A percentile compares a stretch with the other conserved stretches of the same genome.
phyloP scores from a whole-genome alignment of 1,139 yeast genomes.

The Kodamaea sp. region DNA sequence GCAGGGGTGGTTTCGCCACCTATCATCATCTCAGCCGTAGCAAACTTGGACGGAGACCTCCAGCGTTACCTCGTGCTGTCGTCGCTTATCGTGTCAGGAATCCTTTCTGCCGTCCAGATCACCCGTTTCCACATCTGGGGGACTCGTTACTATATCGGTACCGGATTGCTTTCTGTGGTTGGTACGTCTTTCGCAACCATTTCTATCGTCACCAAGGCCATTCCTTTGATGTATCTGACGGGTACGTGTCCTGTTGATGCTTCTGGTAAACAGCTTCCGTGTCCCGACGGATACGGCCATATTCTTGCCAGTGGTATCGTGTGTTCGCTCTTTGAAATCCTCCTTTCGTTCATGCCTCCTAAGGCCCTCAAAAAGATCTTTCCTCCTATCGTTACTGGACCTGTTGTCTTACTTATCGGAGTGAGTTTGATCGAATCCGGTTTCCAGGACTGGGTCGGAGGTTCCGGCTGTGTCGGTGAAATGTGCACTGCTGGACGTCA shows the following conservation, averaged over 20 bases:
- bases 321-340: slow-evolving; percentile 73
- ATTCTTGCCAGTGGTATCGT: slow-evolving; percentile 76
- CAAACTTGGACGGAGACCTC: slow-evolving; percentile 51
- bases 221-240: slow-evolving; percentile 74
- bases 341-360: slow-evolving; percentile 76
- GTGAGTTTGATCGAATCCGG: slow-evolving; percentile 66
- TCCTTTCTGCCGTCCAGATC: slow-evolving; percentile 74
- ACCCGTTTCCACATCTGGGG: slow-evolving; percentile 73
- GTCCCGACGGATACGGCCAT: slow-evolving; percentile 91
- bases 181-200: slow-evolving; percentile 91
- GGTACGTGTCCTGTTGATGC: slow-evolving; percentile 67
- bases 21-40: slow-evolving; percentile 60
- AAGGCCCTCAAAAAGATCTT: slow-evolving; percentile 66
- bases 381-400: slow-evolving; percentile 91
- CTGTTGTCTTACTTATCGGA: slow-evolving; percentile 85
- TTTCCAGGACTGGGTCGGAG: slow-evolving; percentile 85
- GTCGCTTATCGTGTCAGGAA: slow-evolving; percentile 73
- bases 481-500: slow-evolving; percentile 51
- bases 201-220: slow-evolving; percentile 70
- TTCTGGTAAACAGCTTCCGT: slow-evolving; percentile 67
- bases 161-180: slow-evolving; percentile 84
- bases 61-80: slow-evolving; percentile 77
- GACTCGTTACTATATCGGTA: slow-evolving; percentile 78
- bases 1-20: slow-evolving; percentile 94
- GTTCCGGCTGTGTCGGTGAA: slow-evolving; percentile 64